A percentile compares a stretch with the other conserved stretches of the same genome.
Evolutionary conservation across 2,329 filamentous ascomycete species (phyloP).

Genomic region (Colletotrichum sp.): DNA sequence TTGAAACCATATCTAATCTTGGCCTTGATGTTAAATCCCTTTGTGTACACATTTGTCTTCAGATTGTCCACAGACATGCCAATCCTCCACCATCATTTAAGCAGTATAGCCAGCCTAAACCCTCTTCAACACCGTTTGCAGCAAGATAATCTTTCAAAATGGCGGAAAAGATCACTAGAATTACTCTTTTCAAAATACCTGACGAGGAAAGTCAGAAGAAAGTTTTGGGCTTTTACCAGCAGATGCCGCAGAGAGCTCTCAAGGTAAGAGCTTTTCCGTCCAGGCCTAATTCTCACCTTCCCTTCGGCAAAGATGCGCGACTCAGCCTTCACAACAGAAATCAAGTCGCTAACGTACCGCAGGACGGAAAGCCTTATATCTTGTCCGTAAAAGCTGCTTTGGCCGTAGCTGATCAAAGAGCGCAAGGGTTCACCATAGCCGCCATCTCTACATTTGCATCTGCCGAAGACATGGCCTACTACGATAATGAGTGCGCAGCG

Average conservation of each 20-base stretch:
- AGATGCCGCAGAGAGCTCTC: slow-evolving; percentile 33
- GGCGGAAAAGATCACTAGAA: slow-evolving; percentile 25
- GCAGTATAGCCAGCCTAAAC: background rate
- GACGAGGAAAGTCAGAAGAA: slow-evolving; percentile 32
- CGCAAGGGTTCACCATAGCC: slow-evolving; percentile 62
- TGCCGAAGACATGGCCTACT: slow-evolving; percentile 65
- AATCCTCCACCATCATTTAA: background rate
- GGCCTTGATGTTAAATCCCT: background rate
- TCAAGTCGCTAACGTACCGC: background rate
- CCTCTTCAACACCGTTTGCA: background rate
- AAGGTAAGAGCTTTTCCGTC: slow-evolving; percentile 27
- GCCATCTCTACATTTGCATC: slow-evolving; percentile 61
- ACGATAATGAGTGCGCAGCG: slow-evolving; percentile 51
- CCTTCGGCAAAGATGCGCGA: background rate
- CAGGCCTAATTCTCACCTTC: background rate
- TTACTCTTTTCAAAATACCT: slow-evolving; percentile 44
- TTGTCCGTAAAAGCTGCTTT: slow-evolving; percentile 51
- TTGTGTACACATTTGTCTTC: background rate
- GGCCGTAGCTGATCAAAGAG: slow-evolving; percentile 57
- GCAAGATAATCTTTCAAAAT: background rate
- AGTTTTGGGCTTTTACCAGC: slow-evolving; percentile 34
- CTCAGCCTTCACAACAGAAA: background rate
- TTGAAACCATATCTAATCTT: background rate
- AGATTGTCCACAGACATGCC: background rate
- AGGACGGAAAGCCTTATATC: slow-evolving; percentile 69